These are phyloP conservation scores for Stachybotrys chartarum DNA, from an alignment of 2,329 filamentous ascomycete species.

Conservation along the genomic window DNA sequence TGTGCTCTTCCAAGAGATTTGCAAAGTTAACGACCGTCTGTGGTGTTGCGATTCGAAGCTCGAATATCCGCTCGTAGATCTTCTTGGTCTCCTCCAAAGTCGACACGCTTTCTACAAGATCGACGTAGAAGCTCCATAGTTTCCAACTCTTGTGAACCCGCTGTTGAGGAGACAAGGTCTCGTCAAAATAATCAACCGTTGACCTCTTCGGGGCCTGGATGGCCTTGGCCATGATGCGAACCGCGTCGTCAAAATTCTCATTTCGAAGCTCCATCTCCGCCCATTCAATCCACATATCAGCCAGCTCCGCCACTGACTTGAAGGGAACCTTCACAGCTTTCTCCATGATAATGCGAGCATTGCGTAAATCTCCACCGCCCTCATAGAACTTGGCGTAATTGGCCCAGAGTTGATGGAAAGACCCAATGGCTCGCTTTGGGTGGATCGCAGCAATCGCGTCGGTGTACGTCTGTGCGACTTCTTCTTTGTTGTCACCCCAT, in stretches of 20 bases:
- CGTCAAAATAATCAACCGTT: constrained; percentile 99
- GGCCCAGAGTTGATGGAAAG: constrained; percentile 91
- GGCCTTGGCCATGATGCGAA: constrained; percentile 94
- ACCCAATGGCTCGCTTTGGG: constrained; percentile 88
- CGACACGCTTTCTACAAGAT: constrained; percentile 90
- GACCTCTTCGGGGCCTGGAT: constrained; percentile 95
- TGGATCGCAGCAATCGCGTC: constrained; percentile 88
- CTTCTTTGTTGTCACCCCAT: constrained; percentile 87
- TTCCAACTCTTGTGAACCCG: constrained; percentile 99
- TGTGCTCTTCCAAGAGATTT: constrained; percentile 87
- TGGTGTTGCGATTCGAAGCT: constrained; percentile 93
- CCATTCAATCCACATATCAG: constrained; percentile 99
- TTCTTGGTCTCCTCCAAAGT: constrained; percentile 87
- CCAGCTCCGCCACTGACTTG: constrained; percentile 93
- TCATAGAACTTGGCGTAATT: constrained; percentile 99
- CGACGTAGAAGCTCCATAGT: constrained; percentile 98
- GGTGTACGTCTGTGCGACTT: constrained; percentile 91
- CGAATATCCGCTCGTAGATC: constrained; percentile 96
- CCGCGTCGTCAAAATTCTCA: constrained; percentile 91
- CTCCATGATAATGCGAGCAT: constrained; percentile 88
- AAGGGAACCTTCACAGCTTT: constrained; percentile 97
- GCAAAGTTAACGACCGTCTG: constrained; percentile 99
- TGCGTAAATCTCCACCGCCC: constrained; percentile 72
- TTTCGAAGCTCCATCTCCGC: constrained; percentile 95
- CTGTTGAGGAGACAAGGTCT: constrained; percentile 87